Conservation (phyloP, 352 stramenopile species). For the Globisporangium iwayamae region DNA sequence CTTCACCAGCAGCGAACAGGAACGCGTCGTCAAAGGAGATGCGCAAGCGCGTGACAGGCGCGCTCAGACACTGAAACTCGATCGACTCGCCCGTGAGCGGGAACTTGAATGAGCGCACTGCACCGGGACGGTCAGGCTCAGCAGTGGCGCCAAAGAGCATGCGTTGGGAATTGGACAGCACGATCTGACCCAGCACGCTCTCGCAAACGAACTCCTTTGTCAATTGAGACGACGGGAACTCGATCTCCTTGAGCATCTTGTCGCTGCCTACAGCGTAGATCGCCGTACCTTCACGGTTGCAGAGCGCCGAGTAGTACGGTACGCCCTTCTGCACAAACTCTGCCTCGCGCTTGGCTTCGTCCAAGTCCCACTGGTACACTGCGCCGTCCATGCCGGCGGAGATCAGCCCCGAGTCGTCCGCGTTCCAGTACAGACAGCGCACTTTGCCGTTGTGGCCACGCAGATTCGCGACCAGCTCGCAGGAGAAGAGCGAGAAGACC, state of each 20-base stretch:
- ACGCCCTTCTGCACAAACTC: conserved; percentile 94
- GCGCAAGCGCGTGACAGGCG: conserved; percentile 73
- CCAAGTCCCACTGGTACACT: conserved; percentile 92
- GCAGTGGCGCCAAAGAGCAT: conserved; percentile 87
- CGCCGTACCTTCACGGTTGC: conserved; percentile 72
- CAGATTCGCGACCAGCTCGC: conserved; percentile 87
- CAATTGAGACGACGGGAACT: conserved; percentile 73
- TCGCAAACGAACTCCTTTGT: conserved; percentile 84
- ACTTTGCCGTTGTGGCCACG: conserved; percentile 93
- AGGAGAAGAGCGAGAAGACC: conserved; percentile 91
- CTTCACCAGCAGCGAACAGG: conserved; percentile 86
- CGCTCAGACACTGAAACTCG: conserved; percentile 83
- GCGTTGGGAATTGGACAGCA: conserved; percentile 77
- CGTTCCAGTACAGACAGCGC: conserved; percentile 82
- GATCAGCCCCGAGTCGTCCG: conserved; percentile 84
- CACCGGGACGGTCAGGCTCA: conserved; percentile 71
- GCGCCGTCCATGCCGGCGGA: conserved; percentile 90
- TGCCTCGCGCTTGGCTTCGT: conserved; percentile 88
- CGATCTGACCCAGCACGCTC: conserved; percentile 78
- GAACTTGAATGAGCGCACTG: conserved; percentile 85
- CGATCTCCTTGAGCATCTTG: conserved; percentile 89
- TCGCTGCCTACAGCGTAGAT: conserved; percentile 87
- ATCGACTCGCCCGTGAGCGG: conserved; percentile 88
- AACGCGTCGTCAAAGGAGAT: conserved; percentile 88
- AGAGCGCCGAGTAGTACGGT: conserved; percentile 85